phyloP scores from a whole-genome alignment of 345 rosid species.

The Salix caprea region DNA sequence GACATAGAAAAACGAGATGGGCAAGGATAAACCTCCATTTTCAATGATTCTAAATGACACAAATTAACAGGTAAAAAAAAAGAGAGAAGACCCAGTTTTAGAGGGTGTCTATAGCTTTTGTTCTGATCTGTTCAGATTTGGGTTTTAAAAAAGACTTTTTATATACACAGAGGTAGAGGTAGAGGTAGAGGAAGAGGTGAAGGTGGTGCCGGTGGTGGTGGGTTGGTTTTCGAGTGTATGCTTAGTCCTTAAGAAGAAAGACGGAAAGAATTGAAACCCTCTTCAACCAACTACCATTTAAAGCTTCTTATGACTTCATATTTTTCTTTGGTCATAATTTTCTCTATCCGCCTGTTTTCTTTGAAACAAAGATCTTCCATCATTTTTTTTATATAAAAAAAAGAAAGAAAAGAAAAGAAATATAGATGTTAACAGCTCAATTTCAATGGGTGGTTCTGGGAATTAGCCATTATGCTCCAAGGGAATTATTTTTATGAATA shows the following conservation, averaged over 20 bases:
- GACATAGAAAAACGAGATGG: constrained; percentile 49
- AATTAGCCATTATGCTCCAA: no score
- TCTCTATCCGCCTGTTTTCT: constrained; percentile 15
- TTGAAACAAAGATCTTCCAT: constrained; percentile 8
- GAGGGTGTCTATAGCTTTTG: neutral
- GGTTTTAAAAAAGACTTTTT: neutral
- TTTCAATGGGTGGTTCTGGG: neutral
- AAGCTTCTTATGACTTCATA: constrained; percentile 26
- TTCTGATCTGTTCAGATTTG: constrained; percentile 20
- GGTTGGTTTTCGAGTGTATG: constrained; percentile 12
- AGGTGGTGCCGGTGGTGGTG: neutral
- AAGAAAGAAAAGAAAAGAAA: no score
- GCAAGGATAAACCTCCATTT: constrained; percentile 61
- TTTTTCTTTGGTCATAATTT: constrained; percentile 13
- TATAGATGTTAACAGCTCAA: no score
- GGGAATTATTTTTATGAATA: no score
- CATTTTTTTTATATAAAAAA: neutral
- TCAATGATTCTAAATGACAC: neutral
- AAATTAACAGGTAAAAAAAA: neutral
- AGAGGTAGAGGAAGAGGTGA: neutral
- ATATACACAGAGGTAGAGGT: constrained; percentile 11
- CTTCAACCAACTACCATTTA: constrained; percentile 53
- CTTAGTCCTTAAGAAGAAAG: constrained; percentile 47
- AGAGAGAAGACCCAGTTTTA: neutral
- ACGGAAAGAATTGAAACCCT: constrained; percentile 20